Base-by-base conservation (phyloP, 2,329 filamentous ascomycete species). In the Aaosphaeria pasadenensis region DNA sequence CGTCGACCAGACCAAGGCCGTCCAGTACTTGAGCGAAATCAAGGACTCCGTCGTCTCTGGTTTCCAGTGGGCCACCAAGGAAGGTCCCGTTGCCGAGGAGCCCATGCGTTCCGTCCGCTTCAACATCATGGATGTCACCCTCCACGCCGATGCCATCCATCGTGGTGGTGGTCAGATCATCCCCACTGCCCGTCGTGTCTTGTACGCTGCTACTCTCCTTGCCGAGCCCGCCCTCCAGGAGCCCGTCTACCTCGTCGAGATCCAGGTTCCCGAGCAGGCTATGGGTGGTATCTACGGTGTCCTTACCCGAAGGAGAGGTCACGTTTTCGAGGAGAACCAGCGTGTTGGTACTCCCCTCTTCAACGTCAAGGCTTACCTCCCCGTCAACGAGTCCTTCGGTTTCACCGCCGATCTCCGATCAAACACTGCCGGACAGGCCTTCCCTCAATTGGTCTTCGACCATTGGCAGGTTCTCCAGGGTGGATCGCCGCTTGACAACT, bases 221-320 rank as follows among this genome's bases (percentile, higher is more conserved):
- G 91, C 94, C 68, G 85, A 95, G 64, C 94, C 94, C 61, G 86
- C 84, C 77, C 85, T 99, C 57, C 86, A 91, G 67, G 94, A 99
- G 85, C 94, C 94, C 71, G 89, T 99, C 78, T 99, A 95, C 88
- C 82, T 96, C 74, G 91, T 96, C 76, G 94, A 99, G 79, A 99
- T 99, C 77, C 91, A 96, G 82, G 94, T 99, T 57, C 92, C 92
- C 70, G 94, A 99, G 84, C 81, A 86, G 71, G 92, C 94, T 74
- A 97, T 99, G 94, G 94, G 94, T 84, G 94, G 94, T 85, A 95
- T 99, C 78, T 99, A 99, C 80, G 89, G 91, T 87, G 91, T 96
- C 73, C 89, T 99, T 69, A 96, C 91, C 78, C 88, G 91, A 72
- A 84, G 91, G 77, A 87, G 94, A 88, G 94, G 94, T 84, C 92